Base-by-base conservation (phyloP, 1,139 yeast genomes). In the Hyphopichia fennica region DNA sequence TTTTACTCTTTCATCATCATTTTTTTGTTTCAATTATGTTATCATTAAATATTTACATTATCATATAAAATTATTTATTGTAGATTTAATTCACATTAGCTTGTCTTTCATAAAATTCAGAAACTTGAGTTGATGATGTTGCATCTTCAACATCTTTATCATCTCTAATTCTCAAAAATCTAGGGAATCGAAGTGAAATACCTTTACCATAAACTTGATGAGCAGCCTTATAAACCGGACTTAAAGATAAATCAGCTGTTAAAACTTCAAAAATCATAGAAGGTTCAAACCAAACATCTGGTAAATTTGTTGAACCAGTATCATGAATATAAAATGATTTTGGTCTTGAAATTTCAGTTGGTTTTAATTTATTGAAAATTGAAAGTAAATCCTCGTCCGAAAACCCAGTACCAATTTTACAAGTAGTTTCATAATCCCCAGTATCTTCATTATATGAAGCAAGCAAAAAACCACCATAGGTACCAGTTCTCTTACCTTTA, bases 221-320 rank as follows among this genome's bases (percentile, higher is more conserved):
- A 2, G 95, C 98, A 0, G 98, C 96, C 56, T 89, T 90, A 62
- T 93, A 93, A 10, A 90, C 73, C 0, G 99, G 99, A 40, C 96
- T 87, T 43, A 93, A 76, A 0, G 97, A 89, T 41, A 93, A 72
- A 65, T 93, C 99, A 0, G 99, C 99, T 0, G 96, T 88, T 47
- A 90, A 75, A 1, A 93, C 96, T 63, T 93, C 99, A 71, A 95
- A 91, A 6, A 93, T 75, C 38, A 75, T 68, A 0, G 85, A 77
- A 3, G 99, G 98, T 54, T 93, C 96, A 57, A 93, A 87, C 99
- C 99, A 93, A 11, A 93, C 93, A 60, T 93, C 98, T 0, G 99
- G 98, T 22, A 69, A 72, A 1, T 89, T 87, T 51, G 76, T 79
- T 28, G 83, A 72, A 50, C 75, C 78, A 3, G 75, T 65, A 57